phyloP scores from a whole-genome alignment of 2,329 filamentous ascomycete species.

The Zymoseptoria ardabiliae region DNA sequence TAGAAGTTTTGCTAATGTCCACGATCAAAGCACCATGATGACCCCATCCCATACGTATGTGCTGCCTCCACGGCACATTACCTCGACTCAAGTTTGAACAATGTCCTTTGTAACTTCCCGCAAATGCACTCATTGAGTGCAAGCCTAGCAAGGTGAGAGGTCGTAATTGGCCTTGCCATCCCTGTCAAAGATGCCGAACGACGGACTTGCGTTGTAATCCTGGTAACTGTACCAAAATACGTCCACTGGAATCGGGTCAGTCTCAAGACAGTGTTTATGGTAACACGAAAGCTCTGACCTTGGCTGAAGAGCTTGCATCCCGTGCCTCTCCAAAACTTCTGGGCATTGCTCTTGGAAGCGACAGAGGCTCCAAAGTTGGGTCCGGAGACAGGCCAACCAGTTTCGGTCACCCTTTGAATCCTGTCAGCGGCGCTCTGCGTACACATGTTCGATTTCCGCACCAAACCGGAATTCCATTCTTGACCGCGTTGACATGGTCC shows the following conservation, averaged over 20 bases:
- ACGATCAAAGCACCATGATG: no score
- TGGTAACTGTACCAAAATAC: constrained; percentile 57
- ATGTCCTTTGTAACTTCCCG: neutral
- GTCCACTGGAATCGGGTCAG: constrained; percentile 23
- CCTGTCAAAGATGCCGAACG: constrained; percentile 35
- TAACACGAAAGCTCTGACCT: constrained; percentile 22
- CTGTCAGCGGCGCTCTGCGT: neutral
- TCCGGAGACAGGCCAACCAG: constrained; percentile 57
- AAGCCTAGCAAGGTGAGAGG: constrained; percentile 12
- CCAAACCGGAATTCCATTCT: constrained; percentile 15
- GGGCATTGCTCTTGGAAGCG: constrained; percentile 51
- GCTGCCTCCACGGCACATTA: no score
- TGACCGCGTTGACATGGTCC: constrained; percentile 37
- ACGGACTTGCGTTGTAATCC: constrained; percentile 41
- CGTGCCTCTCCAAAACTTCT: constrained; percentile 56
- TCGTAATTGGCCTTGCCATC: constrained; percentile 29
- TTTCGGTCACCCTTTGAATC: constrained; percentile 38
- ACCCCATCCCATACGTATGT: no score
- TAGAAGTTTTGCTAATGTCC: no score
- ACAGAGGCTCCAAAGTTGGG: constrained; percentile 48
- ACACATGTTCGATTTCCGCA: constrained; percentile 3
- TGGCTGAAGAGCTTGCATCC: constrained; percentile 53
- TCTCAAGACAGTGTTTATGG: constrained; percentile 3
- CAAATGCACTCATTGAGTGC: neutral
- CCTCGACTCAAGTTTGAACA: no score